Percentiles rank a stretch among this genome's conserved stretches.
These are phyloP conservation scores for Metarhizium guizhouense DNA, from an alignment of 2,329 filamentous ascomycete genomes.

Conservation along the genomic window DNA sequence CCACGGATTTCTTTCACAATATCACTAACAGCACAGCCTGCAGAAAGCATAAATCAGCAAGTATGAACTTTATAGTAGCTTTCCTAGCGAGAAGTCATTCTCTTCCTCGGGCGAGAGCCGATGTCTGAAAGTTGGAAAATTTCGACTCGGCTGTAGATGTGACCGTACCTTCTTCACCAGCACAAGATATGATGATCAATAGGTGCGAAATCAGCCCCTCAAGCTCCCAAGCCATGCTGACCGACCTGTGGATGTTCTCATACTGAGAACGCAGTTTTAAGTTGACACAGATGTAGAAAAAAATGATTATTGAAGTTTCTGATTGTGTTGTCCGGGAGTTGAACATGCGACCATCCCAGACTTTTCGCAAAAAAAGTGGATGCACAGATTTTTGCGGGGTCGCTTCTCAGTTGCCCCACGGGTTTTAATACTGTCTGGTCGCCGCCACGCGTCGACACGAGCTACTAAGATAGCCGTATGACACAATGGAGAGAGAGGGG, in stretches of 20 bases:
- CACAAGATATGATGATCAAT: slow-evolving; percentile 27
- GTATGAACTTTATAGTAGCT: neutral
- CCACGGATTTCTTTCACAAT: slow-evolving; percentile 23
- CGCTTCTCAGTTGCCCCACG: too few species aligned
- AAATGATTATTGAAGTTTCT: neutral
- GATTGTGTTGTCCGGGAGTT: slow-evolving; percentile 6
- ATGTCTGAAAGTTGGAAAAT: slow-evolving; percentile 1
- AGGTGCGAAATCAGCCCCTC: slow-evolving; percentile 28
- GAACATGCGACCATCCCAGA: slow-evolving; percentile 9
- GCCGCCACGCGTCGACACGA: too few species aligned
- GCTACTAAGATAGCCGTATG: too few species aligned
- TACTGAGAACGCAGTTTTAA: slow-evolving; percentile 10
- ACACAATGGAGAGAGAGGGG: too few species aligned
- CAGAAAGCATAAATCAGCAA: neutral
- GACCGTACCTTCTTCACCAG: slow-evolving; percentile 27
- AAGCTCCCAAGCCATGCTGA: slow-evolving; percentile 27
- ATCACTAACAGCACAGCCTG: slow-evolving; percentile 24
- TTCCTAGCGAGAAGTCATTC: neutral
- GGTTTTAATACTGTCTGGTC: too few species aligned
- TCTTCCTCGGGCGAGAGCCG: neutral
- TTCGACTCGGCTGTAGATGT: neutral
- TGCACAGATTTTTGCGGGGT: neutral
- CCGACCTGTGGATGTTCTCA: slow-evolving; percentile 13
- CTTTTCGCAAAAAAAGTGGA: neutral
- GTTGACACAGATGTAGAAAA: neutral